phyloP scores from a whole-genome alignment of 371 early-diverging fungal genomes.

The Chytridiales sp. region DNA sequence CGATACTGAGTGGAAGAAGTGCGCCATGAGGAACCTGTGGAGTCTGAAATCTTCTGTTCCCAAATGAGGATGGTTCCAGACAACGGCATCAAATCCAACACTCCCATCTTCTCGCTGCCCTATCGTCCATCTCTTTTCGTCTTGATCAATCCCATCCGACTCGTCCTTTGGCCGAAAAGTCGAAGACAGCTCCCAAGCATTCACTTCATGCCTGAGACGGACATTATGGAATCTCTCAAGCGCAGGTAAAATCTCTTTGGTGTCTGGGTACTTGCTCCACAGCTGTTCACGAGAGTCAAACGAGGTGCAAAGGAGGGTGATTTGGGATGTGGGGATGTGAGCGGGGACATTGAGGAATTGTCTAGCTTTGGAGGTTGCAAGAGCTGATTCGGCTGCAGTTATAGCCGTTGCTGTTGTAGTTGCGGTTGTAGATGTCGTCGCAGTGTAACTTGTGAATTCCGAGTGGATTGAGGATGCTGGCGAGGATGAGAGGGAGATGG shows the following conservation, averaged over 20 bases:
- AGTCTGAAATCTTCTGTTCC: slow-evolving; percentile 56
- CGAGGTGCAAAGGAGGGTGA: slow-evolving; percentile 36
- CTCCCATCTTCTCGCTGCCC: slow-evolving; percentile 16
- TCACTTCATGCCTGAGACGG: slow-evolving; percentile 40
- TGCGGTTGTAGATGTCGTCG: neutral
- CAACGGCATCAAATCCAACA: slow-evolving; percentile 34
- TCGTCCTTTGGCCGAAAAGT: slow-evolving; percentile 13
- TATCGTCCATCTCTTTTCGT: slow-evolving; percentile 3
- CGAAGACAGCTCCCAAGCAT: slow-evolving; percentile 50
- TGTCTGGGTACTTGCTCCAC: slow-evolving; percentile 44
- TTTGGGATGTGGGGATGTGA: slow-evolving; percentile 11
- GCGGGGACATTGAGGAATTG: slow-evolving; percentile 14
- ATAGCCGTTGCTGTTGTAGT: too few species aligned
- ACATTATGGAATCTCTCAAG: slow-evolving; percentile 26
- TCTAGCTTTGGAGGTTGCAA: too few species aligned
- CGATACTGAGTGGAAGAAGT: slow-evolving; percentile 46
- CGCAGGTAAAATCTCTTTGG: slow-evolving; percentile 34
- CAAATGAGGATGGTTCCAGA: slow-evolving; percentile 56
- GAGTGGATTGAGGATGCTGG: too few species aligned
- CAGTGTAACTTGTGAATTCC: neutral
- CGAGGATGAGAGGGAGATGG: neutral
- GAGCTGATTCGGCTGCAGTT: too few species aligned
- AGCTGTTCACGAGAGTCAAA: slow-evolving; percentile 47
- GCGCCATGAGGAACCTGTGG: slow-evolving; percentile 56
- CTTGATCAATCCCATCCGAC: neutral